Evolutionary conservation across 1,284 basidiomycete genomes (phyloP).

Genomic region (Cryptococcus deneoformans): DNA sequence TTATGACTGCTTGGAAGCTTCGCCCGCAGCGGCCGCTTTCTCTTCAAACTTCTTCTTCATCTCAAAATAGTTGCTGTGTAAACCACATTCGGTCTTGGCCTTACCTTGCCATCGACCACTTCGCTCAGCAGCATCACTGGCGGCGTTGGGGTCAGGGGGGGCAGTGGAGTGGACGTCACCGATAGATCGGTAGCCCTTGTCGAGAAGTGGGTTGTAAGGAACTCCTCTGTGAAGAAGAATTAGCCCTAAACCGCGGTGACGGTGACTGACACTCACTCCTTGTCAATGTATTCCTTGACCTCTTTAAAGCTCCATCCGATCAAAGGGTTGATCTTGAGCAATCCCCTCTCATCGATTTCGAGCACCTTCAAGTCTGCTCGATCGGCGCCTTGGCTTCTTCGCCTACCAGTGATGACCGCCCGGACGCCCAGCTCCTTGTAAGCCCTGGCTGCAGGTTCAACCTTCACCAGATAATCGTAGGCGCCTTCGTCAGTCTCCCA

Average conservation of each 20-base stretch:
- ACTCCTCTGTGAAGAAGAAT: too few relatives aligned
- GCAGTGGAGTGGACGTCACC: conserved; percentile 90
- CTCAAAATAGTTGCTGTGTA: conserved; percentile 81
- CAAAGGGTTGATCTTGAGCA: conserved; percentile 94
- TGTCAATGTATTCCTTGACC: conserved; percentile 81
- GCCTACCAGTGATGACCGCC: conserved; percentile 90
- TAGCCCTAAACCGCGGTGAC: too few relatives aligned
- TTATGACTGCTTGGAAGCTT: neutral
- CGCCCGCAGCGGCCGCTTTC: conserved; percentile 17
- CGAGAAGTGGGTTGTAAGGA: conserved; percentile 74
- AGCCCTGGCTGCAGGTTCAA: conserved; percentile 87
- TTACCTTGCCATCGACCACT: conserved; percentile 89
- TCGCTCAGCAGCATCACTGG: conserved; percentile 68
- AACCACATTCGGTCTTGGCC: conserved; percentile 90
- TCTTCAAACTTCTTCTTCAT: conserved; percentile 50
- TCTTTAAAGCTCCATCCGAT: conserved; percentile 84
- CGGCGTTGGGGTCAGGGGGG: conserved; percentile 55
- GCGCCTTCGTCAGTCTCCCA: conserved; percentile 87
- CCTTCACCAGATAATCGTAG: conserved; percentile 95
- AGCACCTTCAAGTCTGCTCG: conserved; percentile 78
- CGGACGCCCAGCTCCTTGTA: conserved; percentile 73
- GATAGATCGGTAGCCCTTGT: conserved; percentile 88
- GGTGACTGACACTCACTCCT: conserved; percentile 54
- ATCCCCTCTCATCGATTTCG: conserved; percentile 86
- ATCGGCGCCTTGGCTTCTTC: conserved; percentile 87